phyloP scores from a whole-genome alignment of 495 filamentous ascomycete genomes.

The Saxophila tyrrhenica region DNA sequence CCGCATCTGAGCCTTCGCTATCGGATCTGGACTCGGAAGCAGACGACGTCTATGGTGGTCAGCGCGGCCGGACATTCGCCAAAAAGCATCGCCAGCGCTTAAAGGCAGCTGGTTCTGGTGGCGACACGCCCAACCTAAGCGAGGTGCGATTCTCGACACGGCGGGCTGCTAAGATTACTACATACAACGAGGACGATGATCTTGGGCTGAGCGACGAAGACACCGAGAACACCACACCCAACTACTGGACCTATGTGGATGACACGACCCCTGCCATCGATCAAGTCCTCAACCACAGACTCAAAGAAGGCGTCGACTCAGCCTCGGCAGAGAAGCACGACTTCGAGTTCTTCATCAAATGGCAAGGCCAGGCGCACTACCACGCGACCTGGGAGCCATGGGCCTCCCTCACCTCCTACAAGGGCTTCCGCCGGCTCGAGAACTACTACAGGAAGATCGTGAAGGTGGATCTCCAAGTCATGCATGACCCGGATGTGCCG shows the following conservation, averaged over 20 bases:
- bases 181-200: conserved; percentile 72
- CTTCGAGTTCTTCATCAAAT: conserved; percentile 94
- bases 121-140: conserved; percentile 45
- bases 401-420: conserved; percentile 52
- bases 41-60: conserved; percentile 53
- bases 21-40: conserved; percentile 50
- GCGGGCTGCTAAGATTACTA: conserved; percentile 72
- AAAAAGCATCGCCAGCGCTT: conserved; percentile 66
- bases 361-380: conserved; percentile 87
- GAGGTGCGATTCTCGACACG: conserved; percentile 87
- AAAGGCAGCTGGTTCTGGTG: conserved; percentile 39
- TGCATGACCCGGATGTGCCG: conserved; percentile 56
- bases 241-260: conserved; percentile 32
- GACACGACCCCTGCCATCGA: conserved; percentile 75
- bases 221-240: conserved; percentile 32
- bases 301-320: conserved; percentile 48
- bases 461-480: conserved; percentile 57
- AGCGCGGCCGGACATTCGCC: conserved; percentile 49
- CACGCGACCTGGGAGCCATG: conserved; percentile 90
- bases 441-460: conserved; percentile 85
- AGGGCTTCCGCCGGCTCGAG: conserved; percentile 74
- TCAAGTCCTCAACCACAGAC: conserved; percentile 71
- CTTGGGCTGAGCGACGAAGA: conserved; percentile 34
- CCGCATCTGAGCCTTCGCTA: conserved; percentile 43
- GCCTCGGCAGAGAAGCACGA: conserved; percentile 56